Percentiles rank a stretch among this genome's conserved stretches.
These are phyloP conservation scores for Boletus reticuloceps DNA, from an alignment of 768 basidiomycete species.

Conservation along the genomic window DNA sequence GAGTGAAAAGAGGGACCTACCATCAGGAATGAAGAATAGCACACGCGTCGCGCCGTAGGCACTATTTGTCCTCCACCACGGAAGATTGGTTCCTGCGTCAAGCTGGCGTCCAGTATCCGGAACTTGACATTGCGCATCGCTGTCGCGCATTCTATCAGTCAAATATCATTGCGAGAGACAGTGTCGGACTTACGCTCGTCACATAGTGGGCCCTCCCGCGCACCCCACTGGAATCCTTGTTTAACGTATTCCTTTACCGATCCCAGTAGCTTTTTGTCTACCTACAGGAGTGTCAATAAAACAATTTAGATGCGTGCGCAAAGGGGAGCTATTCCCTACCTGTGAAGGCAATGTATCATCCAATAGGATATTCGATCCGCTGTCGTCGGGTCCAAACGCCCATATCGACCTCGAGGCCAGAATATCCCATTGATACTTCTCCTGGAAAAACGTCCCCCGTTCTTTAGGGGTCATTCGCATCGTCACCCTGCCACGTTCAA, in stretches of 20 bases:
- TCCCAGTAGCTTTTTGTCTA: constrained; percentile 89
- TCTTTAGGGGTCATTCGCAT: constrained; percentile 97
- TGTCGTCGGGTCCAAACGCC: constrained; percentile 98
- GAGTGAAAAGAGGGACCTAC: constrained; percentile 44
- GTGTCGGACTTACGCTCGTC: constrained; percentile 86
- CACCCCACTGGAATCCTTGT: constrained; percentile 99
- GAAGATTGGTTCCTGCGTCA: constrained; percentile 96
- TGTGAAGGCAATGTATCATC: constrained; percentile 97
- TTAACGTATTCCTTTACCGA: constrained; percentile 94
- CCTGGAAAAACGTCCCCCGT: constrained; percentile 92
- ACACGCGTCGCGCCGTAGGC: constrained; percentile 96
- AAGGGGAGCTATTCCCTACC: constrained; percentile 38
- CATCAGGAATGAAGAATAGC: constrained; percentile 99
- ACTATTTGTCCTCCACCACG: constrained; percentile 98
- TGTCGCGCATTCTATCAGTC: constrained; percentile 31
- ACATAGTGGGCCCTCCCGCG: constrained; percentile 94
- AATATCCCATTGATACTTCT: constrained; percentile 97
- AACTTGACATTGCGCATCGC: constrained; percentile 99
- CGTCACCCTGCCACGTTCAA: constrained; percentile 88
- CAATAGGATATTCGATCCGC: constrained; percentile 87
- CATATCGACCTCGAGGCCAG: constrained; percentile 97
- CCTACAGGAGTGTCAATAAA: constrained; percentile 37
- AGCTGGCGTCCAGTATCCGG: constrained; percentile 86
- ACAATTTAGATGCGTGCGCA: background rate
- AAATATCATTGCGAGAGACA: background rate